Percentiles rank a stretch among this genome's conserved stretches.
These are phyloP conservation scores for Penicillium olsonii DNA, from an alignment of 2,329 filamentous ascomycete species.

Conservation along the genomic window DNA sequence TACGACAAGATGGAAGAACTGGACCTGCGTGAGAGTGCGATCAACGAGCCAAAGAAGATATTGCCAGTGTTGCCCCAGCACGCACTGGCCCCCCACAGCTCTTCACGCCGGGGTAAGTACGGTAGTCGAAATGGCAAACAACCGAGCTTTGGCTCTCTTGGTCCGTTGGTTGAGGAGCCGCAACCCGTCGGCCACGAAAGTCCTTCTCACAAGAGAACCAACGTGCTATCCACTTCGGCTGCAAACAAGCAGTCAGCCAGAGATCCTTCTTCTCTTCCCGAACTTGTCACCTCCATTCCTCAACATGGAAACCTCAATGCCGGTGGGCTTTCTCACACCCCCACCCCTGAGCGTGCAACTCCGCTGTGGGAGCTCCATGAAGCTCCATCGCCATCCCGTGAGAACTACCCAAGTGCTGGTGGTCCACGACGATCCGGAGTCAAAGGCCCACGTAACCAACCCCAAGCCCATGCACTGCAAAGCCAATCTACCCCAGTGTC, in stretches of 20 bases:
- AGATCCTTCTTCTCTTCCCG: slow-evolving; percentile 26
- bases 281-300: slow-evolving; percentile 29
- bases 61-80: slow-evolving; percentile 9
- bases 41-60: slow-evolving; percentile 19
- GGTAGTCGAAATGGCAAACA: slow-evolving; percentile 23
- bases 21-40: slow-evolving; percentile 25
- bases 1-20: slow-evolving; percentile 34
- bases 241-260: slow-evolving; percentile 18
- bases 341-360: slow-evolving; percentile 32
- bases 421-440: slow-evolving; percentile 36
- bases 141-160: slow-evolving; percentile 19
- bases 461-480: slow-evolving; percentile 16
- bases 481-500: slow-evolving; percentile 21
- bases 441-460: slow-evolving; percentile 38
- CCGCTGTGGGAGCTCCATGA: slow-evolving; percentile 29
- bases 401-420: slow-evolving; percentile 26
- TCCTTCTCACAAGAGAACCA: slow-evolving; percentile 29
- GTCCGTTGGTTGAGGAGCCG: slow-evolving; percentile 25
- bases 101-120: slow-evolving; percentile 19
- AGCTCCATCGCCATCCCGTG: slow-evolving; percentile 23
- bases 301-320: neutral
- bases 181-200: slow-evolving; percentile 16
- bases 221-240: slow-evolving; percentile 14
- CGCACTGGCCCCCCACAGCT: slow-evolving; percentile 14
- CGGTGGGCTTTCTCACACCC: slow-evolving; percentile 27